Conservation (phyloP, 1,139 yeast species). For the Trichomonascaceae sp. region DNA sequence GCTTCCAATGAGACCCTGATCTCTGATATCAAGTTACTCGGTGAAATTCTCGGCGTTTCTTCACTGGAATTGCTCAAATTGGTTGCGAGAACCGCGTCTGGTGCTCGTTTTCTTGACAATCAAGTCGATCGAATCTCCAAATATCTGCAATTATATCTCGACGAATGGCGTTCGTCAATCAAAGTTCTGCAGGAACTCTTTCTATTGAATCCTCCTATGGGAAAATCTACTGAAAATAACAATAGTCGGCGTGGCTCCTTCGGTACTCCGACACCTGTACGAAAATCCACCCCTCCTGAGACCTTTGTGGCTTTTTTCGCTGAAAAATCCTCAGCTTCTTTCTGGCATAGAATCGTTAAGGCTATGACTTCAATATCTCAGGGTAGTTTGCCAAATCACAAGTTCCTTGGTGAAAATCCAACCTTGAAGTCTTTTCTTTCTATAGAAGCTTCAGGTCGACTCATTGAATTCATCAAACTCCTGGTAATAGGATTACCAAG, state of each 20-base stretch:
- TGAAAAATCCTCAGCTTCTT: neutral
- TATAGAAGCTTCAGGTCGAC: neutral
- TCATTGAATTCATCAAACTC: neutral
- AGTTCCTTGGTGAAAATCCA: neutral
- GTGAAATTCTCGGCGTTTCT: neutral
- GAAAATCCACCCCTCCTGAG: neutral
- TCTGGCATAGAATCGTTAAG: neutral
- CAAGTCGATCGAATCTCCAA: neutral
- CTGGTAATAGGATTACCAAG: neutral
- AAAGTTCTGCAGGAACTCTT: neutral
- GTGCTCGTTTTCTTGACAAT: slow-evolving; percentile 3
- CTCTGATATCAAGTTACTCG: neutral
- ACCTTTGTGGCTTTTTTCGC: neutral
- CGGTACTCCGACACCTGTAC: neutral
- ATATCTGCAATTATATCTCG: neutral
- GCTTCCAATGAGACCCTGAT: slow-evolving; percentile 14
- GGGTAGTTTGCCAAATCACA: neutral
- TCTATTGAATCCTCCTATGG: neutral
- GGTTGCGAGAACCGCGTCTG: neutral
- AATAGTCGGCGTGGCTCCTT: neutral
- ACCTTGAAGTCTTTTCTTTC: neutral
- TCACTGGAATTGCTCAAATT: neutral
- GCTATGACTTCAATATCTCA: neutral
- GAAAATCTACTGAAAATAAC: neutral
- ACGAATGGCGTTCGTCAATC: neutral